Evolutionary conservation across 139 green algal genomes (phyloP), one percentile per base, ranked within the genome.

Genomic region (Tetratostichococcus sp.): DNA sequence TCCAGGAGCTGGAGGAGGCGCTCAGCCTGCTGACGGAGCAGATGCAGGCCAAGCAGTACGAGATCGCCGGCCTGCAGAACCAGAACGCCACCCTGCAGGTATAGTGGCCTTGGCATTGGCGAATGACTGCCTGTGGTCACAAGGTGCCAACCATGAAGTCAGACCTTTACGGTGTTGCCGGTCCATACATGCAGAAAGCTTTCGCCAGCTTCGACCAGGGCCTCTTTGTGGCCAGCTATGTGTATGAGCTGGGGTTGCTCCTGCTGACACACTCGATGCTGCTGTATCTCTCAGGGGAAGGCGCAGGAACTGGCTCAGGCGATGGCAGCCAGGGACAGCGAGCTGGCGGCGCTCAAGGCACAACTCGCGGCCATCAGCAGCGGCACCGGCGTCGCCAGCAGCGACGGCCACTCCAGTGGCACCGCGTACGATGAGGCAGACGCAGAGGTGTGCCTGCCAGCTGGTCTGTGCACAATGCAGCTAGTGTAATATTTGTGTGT

Each of bases 11-110:
- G 76, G 76, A 81, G 31, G 30, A 66, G 39, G 30, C 65, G 2
- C 39, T 77, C 25, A 35, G 66, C 32, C 65, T 32, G 17, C 42
- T 77, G 30, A 57, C 73, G 14, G 35, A 70, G 1, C 73, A 77
- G 39, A 66, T 58, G 19, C 68, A 77, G 28, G 65, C 70, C 65
- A 72, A 69, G 73, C 33, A 35, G 34, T 32, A 80, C 33, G 58
- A 80, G 59, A 67, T 80, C 35, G 34, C 74, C 16, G 30, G 43
- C 16, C 69, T 80, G 35, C 69, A 75, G 32, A 65, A 69, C 25
- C 69, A 80, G 69, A 80, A 80, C 50, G 30, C 39, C 28, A 62
- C 35, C 23, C 35, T 80, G 23, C 75, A 80, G 69, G 75, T 75
- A 6, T 5, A 16, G 22, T 62, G 11, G 50, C 11, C 50, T n/a